Evolutionary conservation across 2,329 filamentous ascomycete species (phyloP), one percentile per base, ranked within the genome.

Genomic region (Curvularia eragrostidis): DNA sequence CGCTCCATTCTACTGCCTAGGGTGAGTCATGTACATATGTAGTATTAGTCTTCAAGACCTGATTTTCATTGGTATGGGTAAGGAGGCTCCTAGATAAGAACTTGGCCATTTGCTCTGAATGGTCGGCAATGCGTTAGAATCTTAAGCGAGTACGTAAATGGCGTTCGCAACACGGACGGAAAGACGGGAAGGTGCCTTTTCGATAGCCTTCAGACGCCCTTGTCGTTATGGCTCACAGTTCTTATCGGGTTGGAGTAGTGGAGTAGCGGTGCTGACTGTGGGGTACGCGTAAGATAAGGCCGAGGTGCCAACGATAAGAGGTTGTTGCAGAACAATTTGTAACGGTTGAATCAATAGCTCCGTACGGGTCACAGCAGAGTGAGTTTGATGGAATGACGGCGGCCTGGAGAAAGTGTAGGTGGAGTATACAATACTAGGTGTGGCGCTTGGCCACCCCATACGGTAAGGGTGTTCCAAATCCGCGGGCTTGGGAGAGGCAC

Each of bases 221-320:
- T 43, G 21, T 44, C 19, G 44, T 34, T 30, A 34, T 42, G 15
- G 18, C 23, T 7, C 34, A 34, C 48, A 42, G 26, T 30, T 28
- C 49, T 57, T 54, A 57, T 57, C 44, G 49, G 18, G 44, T 32
- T 51, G 54, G 28, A 21, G 18, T 5, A n/a, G 43, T 53, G 54
- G 54, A 57, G 54, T 48, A 34, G 15, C 34, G 6, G 34, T 36
- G 34, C 34, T 12, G 43, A 23, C 10, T n/a, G 49, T 18, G 49
- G 54, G 54, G 38, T 44, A 9, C 19, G 21, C 41, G 18, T 18
- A 13, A 6, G 50, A 52, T 52, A 52, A 52, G n/a, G 49, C 34
- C n/a, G 7, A 41, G 34, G 30, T 23, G 34, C 52, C 52, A 36
- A 48, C 41, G 51, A 48, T 42, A 34, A 19, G 43, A 24, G 43